These are phyloP conservation scores for Cicer arietinum DNA, from an alignment of 306 rosid species.

Conservation along the genomic window DNA sequence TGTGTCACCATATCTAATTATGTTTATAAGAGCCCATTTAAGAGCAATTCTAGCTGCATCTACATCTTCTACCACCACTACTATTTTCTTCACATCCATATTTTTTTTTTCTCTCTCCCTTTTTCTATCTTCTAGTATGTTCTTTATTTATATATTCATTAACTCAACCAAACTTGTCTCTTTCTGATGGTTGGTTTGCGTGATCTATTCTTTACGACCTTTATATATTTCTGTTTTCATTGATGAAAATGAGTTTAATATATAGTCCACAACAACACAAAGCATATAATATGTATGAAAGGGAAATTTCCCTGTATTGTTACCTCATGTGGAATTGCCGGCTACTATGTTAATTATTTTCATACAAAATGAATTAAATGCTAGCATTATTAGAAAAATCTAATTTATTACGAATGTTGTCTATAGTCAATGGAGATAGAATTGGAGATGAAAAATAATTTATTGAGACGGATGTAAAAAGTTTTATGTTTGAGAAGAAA, in stretches of 20 bases:
- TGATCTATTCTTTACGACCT: constrained; percentile 12
- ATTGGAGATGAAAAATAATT: too few species aligned
- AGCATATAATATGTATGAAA: constrained; percentile 13
- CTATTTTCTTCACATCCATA: constrained; percentile 85
- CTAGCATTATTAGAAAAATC: too few species aligned
- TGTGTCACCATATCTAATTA: constrained; percentile 74
- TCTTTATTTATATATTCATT: constrained; percentile 21
- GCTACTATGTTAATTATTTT: constrained; percentile 15
- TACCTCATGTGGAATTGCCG: not conserved
- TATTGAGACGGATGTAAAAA: too few species aligned
- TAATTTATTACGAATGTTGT: too few species aligned
- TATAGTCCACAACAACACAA: not conserved
- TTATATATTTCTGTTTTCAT: constrained; percentile 1
- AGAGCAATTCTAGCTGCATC: constrained; percentile 87
- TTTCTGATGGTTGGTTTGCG: constrained; percentile 20
- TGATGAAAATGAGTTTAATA: constrained; percentile 38
- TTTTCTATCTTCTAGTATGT: constrained; percentile 21
- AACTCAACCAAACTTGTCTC: constrained; percentile 34
- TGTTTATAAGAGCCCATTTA: constrained; percentile 78
- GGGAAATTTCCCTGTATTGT: not conserved
- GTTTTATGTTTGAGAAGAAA: too few species aligned
- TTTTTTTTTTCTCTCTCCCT: constrained; percentile 12
- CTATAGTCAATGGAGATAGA: too few species aligned
- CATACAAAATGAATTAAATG: not conserved
- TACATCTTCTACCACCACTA: constrained; percentile 83